Evolutionary conservation across 2,329 filamentous ascomycete genomes (phyloP).

Genomic region (Penicillium sp.): DNA sequence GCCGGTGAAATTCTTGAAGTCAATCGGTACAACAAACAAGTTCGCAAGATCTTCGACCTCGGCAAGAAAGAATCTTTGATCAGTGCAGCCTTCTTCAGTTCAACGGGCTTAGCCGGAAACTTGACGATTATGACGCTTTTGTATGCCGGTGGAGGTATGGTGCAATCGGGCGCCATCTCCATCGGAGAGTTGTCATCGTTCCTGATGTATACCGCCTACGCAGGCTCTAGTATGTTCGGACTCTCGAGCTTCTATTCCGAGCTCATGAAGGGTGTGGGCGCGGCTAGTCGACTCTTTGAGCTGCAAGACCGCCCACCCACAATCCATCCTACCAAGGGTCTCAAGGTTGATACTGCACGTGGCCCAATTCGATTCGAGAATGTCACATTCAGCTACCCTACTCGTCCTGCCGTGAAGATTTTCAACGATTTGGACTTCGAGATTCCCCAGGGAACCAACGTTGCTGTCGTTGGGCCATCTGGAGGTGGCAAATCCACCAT

Average conservation of each 20-base stretch:
- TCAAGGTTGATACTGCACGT: constrained; percentile 77
- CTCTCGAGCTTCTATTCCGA: constrained; percentile 96
- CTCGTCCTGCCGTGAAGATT: constrained; percentile 85
- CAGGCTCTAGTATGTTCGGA: constrained; percentile 84
- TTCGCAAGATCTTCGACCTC: constrained; percentile 86
- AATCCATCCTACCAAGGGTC: constrained; percentile 83
- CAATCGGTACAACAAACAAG: constrained; percentile 84
- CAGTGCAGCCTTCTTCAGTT: constrained; percentile 85
- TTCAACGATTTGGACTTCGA: constrained; percentile 88
- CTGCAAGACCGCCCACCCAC: constrained; percentile 86
- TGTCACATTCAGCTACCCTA: constrained; percentile 89
- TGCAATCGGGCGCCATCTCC: constrained; percentile 80
- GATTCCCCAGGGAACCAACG: constrained; percentile 89
- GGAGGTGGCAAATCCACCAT: constrained; percentile 97
- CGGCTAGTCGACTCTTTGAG: constrained; percentile 93
- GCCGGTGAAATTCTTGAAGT: constrained; percentile 91
- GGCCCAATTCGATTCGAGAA: constrained; percentile 86
- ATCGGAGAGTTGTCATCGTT: constrained; percentile 94
- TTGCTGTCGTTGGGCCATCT: constrained; percentile 94
- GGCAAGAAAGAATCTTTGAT: constrained; percentile 85
- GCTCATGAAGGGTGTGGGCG: constrained; percentile 97
- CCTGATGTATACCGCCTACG: constrained; percentile 95
- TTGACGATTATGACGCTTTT: constrained; percentile 92
- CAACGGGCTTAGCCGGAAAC: constrained; percentile 89
- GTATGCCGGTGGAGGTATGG: constrained; percentile 87